Conservation (phyloP, 129 eudicot species). For the Pulicaria dysenterica region DNA sequence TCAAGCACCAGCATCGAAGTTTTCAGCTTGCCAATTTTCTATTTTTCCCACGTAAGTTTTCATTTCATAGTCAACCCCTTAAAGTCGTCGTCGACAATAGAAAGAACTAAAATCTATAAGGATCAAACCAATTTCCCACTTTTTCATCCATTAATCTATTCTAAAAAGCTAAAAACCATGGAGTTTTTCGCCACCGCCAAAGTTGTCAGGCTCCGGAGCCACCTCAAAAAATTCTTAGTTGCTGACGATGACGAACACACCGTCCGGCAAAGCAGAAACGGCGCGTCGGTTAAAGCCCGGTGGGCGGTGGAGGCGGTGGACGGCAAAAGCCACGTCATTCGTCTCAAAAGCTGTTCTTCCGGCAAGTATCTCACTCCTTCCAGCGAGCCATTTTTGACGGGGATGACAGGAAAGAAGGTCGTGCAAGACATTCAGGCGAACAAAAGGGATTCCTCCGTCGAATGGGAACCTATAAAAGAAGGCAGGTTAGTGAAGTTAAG, state of each 20-base stretch:
- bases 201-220: conserved; percentile 66
- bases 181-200: conserved; percentile 72
- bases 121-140: conserved; percentile 16
- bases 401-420: conserved; percentile 81
- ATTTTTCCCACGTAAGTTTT: neutral
- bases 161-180: conserved; percentile 27
- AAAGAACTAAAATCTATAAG: conserved; percentile 24
- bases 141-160: conserved; percentile 15
- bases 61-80: conserved; percentile 28
- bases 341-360: conserved; percentile 63
- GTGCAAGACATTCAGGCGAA: conserved; percentile 39
- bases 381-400: conserved; percentile 53
- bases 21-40: conserved; percentile 21
- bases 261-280: conserved; percentile 64
- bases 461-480: conserved; percentile 85
- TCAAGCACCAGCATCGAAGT: conserved; percentile 22
- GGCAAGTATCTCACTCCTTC: conserved; percentile 73
- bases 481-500: conserved; percentile 54
- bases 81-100: conserved; percentile 16
- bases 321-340: conserved; percentile 52
- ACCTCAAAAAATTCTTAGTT: conserved; percentile 62
- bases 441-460: conserved; percentile 41
- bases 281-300: conserved; percentile 50
- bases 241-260: conserved; percentile 69
- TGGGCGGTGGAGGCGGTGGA: conserved; percentile 69